Percentiles rank a stretch among this genome's conserved stretches.
Evolutionary conservation across 1,139 yeast genomes (phyloP).

Genomic region (Geotrichum candidum): DNA sequence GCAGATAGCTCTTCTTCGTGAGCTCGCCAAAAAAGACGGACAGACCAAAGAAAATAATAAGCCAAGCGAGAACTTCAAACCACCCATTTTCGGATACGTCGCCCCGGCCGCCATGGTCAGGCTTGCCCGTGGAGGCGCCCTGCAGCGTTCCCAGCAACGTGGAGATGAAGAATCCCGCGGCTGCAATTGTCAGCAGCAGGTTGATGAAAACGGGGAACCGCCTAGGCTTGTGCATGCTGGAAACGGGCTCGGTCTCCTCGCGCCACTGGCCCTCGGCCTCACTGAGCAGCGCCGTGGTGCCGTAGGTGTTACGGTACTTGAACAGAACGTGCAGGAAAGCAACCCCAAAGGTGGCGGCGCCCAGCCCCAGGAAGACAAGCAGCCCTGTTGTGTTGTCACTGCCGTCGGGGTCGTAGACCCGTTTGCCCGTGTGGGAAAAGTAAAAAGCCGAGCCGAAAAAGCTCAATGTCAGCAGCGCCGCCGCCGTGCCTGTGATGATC

Average conservation of each 20-base stretch:
- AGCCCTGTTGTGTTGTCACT: neutral
- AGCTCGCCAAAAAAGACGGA: neutral
- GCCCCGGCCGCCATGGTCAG: neutral
- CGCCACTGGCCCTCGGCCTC: neutral
- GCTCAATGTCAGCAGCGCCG: neutral
- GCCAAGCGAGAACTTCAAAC: neutral
- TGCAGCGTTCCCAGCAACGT: neutral
- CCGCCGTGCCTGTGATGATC: neutral
- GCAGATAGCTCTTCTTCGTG: neutral
- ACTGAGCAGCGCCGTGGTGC: slow-evolving; percentile 3
- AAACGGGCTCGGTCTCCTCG: neutral
- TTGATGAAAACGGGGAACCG: neutral
- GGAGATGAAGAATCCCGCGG: neutral
- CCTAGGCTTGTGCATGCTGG: neutral
- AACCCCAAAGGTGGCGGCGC: neutral
- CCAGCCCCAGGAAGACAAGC: neutral
- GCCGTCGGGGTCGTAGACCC: neutral
- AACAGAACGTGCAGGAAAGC: neutral
- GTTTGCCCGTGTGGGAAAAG: neutral
- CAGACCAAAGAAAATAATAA: neutral
- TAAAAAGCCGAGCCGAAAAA: neutral
- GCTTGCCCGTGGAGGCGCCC: neutral
- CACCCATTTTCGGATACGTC: neutral
- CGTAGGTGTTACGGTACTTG: neutral
- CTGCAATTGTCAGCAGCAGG: neutral